phyloP scores from a whole-genome alignment of 768 basidiomycete species.

The Lentinula sp. region DNA sequence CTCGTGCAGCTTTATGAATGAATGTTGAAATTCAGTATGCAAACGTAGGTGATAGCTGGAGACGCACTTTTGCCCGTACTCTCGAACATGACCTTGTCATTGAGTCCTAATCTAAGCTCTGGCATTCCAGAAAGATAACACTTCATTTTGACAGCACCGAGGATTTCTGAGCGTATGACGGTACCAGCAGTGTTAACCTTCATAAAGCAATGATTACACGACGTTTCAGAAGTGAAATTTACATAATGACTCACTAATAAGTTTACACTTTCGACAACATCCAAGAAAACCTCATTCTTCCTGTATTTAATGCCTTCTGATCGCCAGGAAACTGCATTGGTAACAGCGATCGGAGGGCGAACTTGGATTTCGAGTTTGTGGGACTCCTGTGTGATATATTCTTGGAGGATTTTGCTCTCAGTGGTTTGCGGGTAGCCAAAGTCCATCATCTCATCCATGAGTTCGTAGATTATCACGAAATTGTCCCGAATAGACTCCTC shows the following conservation, averaged over 20 bases:
- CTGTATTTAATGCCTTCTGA: conserved; percentile 96
- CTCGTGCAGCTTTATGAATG: conserved; percentile 62
- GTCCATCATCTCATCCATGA: conserved; percentile 99
- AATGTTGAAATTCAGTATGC: not conserved
- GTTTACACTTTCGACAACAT: conserved; percentile 97
- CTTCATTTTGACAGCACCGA: conserved; percentile 99
- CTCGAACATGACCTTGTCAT: conserved; percentile 99
- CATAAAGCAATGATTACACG: not conserved
- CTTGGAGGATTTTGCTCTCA: conserved; percentile 98
- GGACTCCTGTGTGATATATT: conserved; percentile 98
- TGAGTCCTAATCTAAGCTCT: conserved; percentile 88
- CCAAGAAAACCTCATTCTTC: conserved; percentile 99
- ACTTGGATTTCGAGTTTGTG: conserved; percentile 94
- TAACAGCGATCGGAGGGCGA: conserved; percentile 93
- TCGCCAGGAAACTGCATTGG: conserved; percentile 97
- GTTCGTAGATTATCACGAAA: conserved; percentile 98
- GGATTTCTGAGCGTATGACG: conserved; percentile 94
- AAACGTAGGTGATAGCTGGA: not conserved
- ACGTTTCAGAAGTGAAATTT: not conserved
- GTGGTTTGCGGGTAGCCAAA: conserved; percentile 99
- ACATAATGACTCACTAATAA: conserved; percentile 59
- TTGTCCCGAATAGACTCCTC: conserved; percentile 99
- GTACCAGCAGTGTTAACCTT: conserved; percentile 96
- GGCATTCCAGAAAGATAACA: conserved; percentile 99
- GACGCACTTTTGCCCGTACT: conserved; percentile 87